Base-by-base conservation (phyloP, 1,284 basidiomycete species). In the Tetrapyrgos nigripes region DNA sequence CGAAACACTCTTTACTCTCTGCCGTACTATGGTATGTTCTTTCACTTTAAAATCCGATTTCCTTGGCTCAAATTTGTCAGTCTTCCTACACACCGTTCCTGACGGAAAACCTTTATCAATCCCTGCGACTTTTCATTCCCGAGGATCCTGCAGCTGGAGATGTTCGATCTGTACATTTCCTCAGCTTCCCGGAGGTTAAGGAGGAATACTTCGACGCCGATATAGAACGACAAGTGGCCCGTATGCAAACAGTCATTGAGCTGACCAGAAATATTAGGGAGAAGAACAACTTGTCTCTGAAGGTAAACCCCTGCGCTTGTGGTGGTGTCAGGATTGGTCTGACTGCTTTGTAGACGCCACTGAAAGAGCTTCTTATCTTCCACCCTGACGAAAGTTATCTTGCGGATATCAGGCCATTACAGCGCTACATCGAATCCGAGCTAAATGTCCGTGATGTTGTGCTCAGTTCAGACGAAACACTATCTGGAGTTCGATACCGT, bases 41-140 rank as follows among this genome's bases (percentile, higher is more conserved):
- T 51, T 14, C 31, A n/a, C n/a, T 48, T 28, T 21, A 2, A 13
- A 17, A 33, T 58, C 19, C n/a, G 50, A 19, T 11, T 11, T 2
- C n/a, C 23, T 29, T 46, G 23, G 21, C 63, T 51, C 55, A 64
- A 59, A 47, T 57, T 64, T 57, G 29, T 49, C 3, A 96, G 93
- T 97, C 96, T 9, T 97, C 97, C 1, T 99, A 98, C 76, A 98
- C 96, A 4, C 97, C 97, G 1, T 99, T 98, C 87, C 81, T 98
- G 70, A 97, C 95, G 3, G 97, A 99, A 77, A 98, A 92, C 76
- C 83, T 99, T 64, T 99, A 98, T 76, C 97, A 99, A 73, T 88
- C 92, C 45, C 83, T 99, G 46, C 86, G 90, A 53, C 82, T 83
- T 14, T 98, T 91, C 77, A 92, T 98, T 64, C 93, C 94, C 0